Conservation (phyloP, 129 eudicot genomes). For the Centrapalus pauciflorus region DNA sequence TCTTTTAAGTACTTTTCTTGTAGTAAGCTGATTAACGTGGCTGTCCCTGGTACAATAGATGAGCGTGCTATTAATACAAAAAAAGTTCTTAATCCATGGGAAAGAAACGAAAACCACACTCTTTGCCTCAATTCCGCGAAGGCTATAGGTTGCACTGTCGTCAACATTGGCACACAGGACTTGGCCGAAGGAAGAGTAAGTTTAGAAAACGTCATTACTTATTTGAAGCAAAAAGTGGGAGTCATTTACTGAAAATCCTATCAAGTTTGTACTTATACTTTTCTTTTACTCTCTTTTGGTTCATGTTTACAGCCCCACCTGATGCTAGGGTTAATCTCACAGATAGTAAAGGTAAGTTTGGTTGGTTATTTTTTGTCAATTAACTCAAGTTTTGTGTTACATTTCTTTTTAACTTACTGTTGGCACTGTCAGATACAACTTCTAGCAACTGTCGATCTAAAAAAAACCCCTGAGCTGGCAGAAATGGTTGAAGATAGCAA, state of each 20-base stretch:
- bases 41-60: constrained; percentile 67
- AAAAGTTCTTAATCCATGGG: constrained; percentile 54
- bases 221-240: neutral
- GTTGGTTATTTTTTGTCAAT: neutral
- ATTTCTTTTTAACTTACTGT: constrained; percentile 6
- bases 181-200: constrained; percentile 63
- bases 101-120: constrained; percentile 55
- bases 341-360: constrained; percentile 56
- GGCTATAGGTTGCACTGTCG: constrained; percentile 63
- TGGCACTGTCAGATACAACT: constrained; percentile 53
- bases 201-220: constrained; percentile 6
- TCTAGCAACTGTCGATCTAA: constrained; percentile 48
- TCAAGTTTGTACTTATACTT: constrained; percentile 18
- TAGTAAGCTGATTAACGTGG: constrained; percentile 66
- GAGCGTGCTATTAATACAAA: constrained; percentile 69
- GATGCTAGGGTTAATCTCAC: constrained; percentile 61
- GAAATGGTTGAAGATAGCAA: constrained; percentile 63
- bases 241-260: neutral
- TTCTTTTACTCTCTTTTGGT: constrained; percentile 4
- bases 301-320: constrained; percentile 55
- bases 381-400: neutral
- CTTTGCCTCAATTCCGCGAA: constrained; percentile 62
- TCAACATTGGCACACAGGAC: constrained; percentile 61
- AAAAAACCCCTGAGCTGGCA: constrained; percentile 66
- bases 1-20: constrained; percentile 10